phyloP scores from a whole-genome alignment of 2,329 filamentous ascomycete genomes.

The Fragosphaeria purpurea region DNA sequence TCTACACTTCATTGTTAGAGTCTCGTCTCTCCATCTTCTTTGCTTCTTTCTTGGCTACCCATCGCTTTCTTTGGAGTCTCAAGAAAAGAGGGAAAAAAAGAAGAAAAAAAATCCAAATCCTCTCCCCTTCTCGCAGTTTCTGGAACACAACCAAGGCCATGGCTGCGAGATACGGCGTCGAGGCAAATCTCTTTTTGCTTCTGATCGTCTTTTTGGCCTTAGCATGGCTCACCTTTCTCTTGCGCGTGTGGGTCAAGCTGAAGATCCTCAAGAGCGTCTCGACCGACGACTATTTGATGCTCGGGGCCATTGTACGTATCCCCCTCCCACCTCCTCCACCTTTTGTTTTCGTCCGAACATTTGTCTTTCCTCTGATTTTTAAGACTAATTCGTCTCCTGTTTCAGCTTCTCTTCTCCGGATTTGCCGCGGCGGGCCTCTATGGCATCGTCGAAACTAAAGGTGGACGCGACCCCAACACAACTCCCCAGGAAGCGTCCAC shows the following conservation, averaged over 20 bases:
- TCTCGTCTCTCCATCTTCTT: background rate
- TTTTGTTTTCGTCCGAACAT: too few species aligned
- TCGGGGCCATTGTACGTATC: constrained; percentile 31
- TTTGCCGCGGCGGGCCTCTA: constrained; percentile 23
- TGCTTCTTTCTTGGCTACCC: background rate
- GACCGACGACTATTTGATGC: constrained; percentile 38
- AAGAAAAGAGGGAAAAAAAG: too few species aligned
- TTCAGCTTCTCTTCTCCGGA: constrained; percentile 24
- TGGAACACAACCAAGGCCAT: background rate
- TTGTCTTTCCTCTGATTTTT: background rate
- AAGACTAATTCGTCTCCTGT: background rate
- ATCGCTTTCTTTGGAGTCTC: too few species aligned
- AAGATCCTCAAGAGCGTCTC: constrained; percentile 32
- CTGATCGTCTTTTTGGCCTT: constrained; percentile 8
- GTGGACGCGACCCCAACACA: constrained; percentile 16
- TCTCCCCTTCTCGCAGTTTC: too few species aligned
- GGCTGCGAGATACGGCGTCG: constrained; percentile 5
- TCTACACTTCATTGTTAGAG: background rate
- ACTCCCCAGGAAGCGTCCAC: constrained; percentile 15
- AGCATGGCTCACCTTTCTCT: constrained; percentile 24
- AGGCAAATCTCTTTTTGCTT: constrained; percentile 9
- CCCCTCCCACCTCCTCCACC: background rate
- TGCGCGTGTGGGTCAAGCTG: constrained; percentile 35
- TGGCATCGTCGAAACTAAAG: constrained; percentile 23
- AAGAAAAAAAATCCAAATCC: too few species aligned